Conservation (phyloP, 441 rosid species). For the Adansonia grandidieri region DNA sequence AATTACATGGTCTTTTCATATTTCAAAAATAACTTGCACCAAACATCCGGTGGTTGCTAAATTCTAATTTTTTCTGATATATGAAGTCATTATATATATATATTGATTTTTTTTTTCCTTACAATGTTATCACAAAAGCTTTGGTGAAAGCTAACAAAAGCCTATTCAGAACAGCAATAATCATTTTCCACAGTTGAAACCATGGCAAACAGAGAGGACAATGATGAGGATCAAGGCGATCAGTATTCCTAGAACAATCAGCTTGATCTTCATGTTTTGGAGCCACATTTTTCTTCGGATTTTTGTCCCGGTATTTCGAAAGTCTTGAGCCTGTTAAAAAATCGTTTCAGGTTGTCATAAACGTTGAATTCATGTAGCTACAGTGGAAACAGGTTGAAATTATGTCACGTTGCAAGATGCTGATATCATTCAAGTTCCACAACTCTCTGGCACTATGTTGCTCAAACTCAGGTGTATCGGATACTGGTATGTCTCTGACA, state of each 20-base stretch:
- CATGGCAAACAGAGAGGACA: conserved; percentile 63
- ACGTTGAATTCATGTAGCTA: not conserved
- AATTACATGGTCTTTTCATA: conserved; percentile 5
- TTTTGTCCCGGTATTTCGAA: conserved; percentile 53
- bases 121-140: not conserved
- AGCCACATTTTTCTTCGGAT: conserved; percentile 82
- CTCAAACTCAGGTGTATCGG: too few species aligned
- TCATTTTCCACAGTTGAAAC: conserved; percentile 52
- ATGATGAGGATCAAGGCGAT: conserved; percentile 74
- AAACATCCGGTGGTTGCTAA: conserved; percentile 2
- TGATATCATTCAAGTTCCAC: not conserved
- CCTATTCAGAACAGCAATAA: not conserved
- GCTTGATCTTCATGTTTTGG: conserved; percentile 77
- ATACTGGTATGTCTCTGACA: too few species aligned
- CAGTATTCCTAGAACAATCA: conserved; percentile 66
- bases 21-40: not conserved
- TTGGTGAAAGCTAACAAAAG: not conserved
- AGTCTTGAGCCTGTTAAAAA: conserved; percentile 66
- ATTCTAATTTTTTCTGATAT: not conserved
- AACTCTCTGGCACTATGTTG: too few species aligned
- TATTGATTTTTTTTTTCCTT: conserved; percentile 3
- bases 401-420: not conserved
- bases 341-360: not conserved
- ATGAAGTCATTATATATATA: not conserved
- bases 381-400: not conserved